These are phyloP conservation scores for Lophium mytilinum DNA, from an alignment of 495 filamentous ascomycete genomes.

Conservation along the genomic window DNA sequence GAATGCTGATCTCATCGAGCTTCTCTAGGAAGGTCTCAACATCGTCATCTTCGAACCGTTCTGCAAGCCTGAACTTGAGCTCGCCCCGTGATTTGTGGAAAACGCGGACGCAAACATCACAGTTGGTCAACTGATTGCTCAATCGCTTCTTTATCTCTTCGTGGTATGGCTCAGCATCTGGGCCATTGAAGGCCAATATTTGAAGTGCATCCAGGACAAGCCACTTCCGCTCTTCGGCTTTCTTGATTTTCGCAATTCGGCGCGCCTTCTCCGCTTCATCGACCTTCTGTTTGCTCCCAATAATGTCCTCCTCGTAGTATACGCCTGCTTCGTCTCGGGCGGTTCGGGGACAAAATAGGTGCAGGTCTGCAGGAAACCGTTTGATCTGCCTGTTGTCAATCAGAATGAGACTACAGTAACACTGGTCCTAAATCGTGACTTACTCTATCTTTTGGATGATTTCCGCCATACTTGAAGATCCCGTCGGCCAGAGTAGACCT, in stretches of 20 bases:
- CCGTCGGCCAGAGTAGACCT: too few relatives aligned
- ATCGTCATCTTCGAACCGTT: conserved; percentile 54
- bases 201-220: conserved; percentile 55
- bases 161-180: conserved; percentile 52
- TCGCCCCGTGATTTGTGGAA: conserved; percentile 67
- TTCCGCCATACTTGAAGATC: conserved; percentile 19
- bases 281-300: background rate
- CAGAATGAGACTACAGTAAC: background rate
- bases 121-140: conserved; percentile 52
- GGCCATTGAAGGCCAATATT: conserved; percentile 57
- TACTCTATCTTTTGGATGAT: conserved; percentile 21
- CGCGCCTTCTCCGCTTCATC: conserved; percentile 15
- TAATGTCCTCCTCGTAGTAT: conserved; percentile 34
- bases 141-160: conserved; percentile 49
- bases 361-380: conserved; percentile 25
- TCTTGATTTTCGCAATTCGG: conserved; percentile 31
- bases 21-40: conserved; percentile 47
- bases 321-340: conserved; percentile 19
- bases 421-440: background rate
- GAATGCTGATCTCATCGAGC: conserved; percentile 51
- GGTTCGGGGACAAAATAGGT: conserved; percentile 35
- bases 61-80: conserved; percentile 50
- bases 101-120: conserved; percentile 69
- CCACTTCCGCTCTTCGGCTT: conserved; percentile 45
- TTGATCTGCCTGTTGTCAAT: conserved; percentile 24